Evolutionary conservation across 169 alveolate species (phyloP), one percentile per base, ranked within the genome.

Genomic region (Cryptosporidium parvum): DNA sequence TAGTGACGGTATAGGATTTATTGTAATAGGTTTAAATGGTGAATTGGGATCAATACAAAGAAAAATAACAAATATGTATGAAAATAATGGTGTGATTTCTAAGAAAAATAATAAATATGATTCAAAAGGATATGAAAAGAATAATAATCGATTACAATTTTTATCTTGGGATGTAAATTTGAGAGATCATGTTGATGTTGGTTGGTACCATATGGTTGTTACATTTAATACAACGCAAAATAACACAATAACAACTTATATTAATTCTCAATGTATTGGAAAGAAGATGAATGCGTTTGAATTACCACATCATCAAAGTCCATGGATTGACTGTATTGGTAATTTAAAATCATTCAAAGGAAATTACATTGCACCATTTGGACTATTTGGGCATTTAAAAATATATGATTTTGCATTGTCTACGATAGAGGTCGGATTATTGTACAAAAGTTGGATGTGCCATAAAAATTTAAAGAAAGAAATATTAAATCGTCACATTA

Each of bases 271-370:
- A n/a, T 80, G 89, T n/a, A 65, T 80, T 48, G 89, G 89, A 10
- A 80, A 80, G 67, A 80, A 80, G 48, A 44, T 33, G 62, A 80
- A 80, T 62, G 31, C 35, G 16, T 29, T 62, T 29, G 89, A 80
- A 35, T 48, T 80, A 33, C 89, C 89, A 16, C 89, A 80, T 62
- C 89, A 80, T 80, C 89, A 80, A 65, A 65, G 75, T 42, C 89
- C 89, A 61, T 80, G 89, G 89, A 80, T 80, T 42, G 73, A 59
- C 42, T 80, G 89, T 80, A 80, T 80, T 23, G 89, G 89, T 61
- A 80, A 80, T 62, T 65, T 80, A 51, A 80, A 62, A 65, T 37
- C 89, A 62, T 16, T 5, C 16, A 80, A 80, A 80, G 89, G 89
- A 8, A 61, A 65, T 59, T 80, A 80, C 29, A 80, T 80, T 44